A percentile compares a stretch with the other conserved stretches of the same genome.
These are phyloP conservation scores for Lunularia cruciata DNA, from an alignment of 225 moss, liverwort and hornwort genomes.

Conservation along the genomic window DNA sequence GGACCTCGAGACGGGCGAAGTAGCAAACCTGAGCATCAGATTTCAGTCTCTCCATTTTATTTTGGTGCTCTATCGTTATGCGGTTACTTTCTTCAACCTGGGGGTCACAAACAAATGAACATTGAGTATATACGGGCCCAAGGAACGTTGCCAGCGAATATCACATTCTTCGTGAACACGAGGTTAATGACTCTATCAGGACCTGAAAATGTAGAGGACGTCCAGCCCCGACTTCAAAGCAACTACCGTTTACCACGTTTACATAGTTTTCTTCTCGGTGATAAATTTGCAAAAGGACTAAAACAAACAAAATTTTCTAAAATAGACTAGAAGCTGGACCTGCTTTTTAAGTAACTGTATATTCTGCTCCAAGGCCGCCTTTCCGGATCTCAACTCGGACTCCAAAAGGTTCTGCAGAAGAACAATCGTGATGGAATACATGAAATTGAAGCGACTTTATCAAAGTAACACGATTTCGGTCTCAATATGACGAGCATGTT, in stretches of 20 bases:
- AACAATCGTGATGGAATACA: no score
- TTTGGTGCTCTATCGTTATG: slow-evolving; percentile 15
- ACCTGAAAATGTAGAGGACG: no score
- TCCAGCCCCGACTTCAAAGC: no score
- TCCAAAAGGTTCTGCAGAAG: slow-evolving; percentile 47
- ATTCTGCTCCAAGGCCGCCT: slow-evolving; percentile 66
- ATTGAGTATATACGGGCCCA: neutral
- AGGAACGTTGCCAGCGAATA: no score
- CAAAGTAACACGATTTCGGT: neutral
- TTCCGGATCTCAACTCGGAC: slow-evolving; percentile 62
- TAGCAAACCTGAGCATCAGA: slow-evolving; percentile 20
- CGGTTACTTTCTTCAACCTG: slow-evolving; percentile 40
- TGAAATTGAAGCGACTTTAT: neutral
- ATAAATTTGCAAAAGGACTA: neutral
- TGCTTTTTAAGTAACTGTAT: slow-evolving; percentile 55
- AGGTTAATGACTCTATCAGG: no score
- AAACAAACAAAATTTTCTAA: neutral
- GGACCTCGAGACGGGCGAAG: neutral
- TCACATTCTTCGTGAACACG: no score
- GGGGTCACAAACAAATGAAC: neutral
- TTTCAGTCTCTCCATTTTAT: slow-evolving; percentile 37
- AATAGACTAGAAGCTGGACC: slow-evolving; percentile 15
- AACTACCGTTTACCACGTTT: neutral
- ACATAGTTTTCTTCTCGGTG: neutral
- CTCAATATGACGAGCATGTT: neutral